These are phyloP conservation scores for Tinospora cordifolia DNA, from an alignment of 164 flowering plant genomes.

Conservation along the genomic window DNA sequence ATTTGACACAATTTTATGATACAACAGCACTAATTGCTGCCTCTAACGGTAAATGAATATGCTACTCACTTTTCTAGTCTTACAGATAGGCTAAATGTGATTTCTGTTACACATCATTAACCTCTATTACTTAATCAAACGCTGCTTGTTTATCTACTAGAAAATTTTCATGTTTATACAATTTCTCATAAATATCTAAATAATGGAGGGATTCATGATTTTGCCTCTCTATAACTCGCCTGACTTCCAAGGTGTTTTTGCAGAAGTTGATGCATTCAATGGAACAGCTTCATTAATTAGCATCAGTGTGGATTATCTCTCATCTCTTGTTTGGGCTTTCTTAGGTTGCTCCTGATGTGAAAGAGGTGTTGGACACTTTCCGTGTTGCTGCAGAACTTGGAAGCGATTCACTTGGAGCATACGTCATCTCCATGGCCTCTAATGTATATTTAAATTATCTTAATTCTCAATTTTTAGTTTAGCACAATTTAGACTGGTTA, in stretches of 20 bases:
- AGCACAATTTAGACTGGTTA: background rate
- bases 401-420: constrained; percentile 90
- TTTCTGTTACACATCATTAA: background rate
- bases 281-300: background rate
- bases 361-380: constrained; percentile 94
- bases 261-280: background rate
- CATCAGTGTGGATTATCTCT: background rate
- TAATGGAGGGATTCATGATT: background rate
- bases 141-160: background rate
- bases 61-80: background rate
- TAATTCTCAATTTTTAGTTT: background rate
- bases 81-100: background rate
- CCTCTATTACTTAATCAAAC: background rate
- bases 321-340: constrained; percentile 8
- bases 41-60: too few species aligned
- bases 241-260: background rate
- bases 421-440: constrained; percentile 97
- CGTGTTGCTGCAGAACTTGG: constrained; percentile 94
- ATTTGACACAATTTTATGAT: too few species aligned
- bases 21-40: too few species aligned
- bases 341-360: constrained; percentile 75
- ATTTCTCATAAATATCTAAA: too few species aligned
- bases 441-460: constrained; percentile 39
- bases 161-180: background rate
- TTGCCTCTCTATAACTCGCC: background rate